These are phyloP conservation scores for Tricholoma sp. DNA, from an alignment of 768 basidiomycete genomes.

Conservation along the genomic window DNA sequence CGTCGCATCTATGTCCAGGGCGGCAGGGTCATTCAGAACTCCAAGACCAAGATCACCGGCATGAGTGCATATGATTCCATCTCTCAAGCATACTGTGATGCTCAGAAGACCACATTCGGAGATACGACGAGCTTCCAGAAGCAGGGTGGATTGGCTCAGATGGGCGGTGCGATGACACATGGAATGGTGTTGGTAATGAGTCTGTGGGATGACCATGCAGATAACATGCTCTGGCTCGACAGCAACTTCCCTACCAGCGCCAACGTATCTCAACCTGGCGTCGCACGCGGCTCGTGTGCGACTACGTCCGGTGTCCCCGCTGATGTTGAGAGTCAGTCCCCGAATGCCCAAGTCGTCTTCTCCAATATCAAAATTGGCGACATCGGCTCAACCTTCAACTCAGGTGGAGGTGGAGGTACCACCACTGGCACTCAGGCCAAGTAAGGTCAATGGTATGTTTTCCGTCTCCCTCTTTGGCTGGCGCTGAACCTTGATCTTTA, in stretches of 20 bases:
- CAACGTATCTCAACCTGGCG: slow-evolving; percentile 20
- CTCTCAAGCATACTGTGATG: slow-evolving; percentile 33
- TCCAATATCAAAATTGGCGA: slow-evolving; percentile 39
- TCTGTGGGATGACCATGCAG: slow-evolving; percentile 36
- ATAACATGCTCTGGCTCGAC: slow-evolving; percentile 20
- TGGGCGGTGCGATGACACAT: slow-evolving; percentile 27
- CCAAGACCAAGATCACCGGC: slow-evolving; percentile 26
- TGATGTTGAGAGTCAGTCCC: slow-evolving; percentile 26
- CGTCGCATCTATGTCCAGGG: slow-evolving; percentile 38
- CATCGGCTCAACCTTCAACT: slow-evolving; percentile 8
- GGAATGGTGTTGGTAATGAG: slow-evolving; percentile 39
- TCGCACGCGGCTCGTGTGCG: slow-evolving; percentile 33
- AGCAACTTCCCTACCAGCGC: slow-evolving; percentile 23
- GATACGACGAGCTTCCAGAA: slow-evolving; percentile 37
- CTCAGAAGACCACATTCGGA: slow-evolving; percentile 38
- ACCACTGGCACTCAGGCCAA: slow-evolving; percentile 33
- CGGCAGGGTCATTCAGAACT: slow-evolving; percentile 35
- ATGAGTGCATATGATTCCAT: slow-evolving; percentile 29
- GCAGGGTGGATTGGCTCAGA: slow-evolving; percentile 34
- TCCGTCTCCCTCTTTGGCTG: not conserved
- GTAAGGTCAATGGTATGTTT: not conserved
- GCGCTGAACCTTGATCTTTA: no score
- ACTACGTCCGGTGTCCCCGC: slow-evolving; percentile 30
- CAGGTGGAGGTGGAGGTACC: no score
- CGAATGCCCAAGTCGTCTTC: slow-evolving; percentile 29